Conservation (phyloP, 2,329 filamentous ascomycete species). For the Macrophomina pseudophaseolina region DNA sequence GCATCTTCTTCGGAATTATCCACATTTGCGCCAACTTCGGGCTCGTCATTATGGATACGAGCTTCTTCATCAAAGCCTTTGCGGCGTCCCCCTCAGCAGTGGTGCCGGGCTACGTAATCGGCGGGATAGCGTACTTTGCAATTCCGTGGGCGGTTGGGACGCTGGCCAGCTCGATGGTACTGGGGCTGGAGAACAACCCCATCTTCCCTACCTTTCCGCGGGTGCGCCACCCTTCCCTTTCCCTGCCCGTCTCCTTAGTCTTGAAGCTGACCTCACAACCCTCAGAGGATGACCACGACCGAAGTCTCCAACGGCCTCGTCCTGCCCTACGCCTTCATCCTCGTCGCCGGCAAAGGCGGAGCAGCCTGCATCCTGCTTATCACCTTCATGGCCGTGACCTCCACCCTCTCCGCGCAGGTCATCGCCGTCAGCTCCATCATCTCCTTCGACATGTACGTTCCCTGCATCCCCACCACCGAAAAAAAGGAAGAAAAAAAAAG, state of each 20-base stretch:
- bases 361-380: constrained; percentile 42
- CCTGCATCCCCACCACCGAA: too few relatives aligned
- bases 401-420: constrained; percentile 58
- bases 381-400: constrained; percentile 50
- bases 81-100: constrained; percentile 52
- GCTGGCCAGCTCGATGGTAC: constrained; percentile 54
- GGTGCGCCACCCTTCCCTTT: constrained; percentile 21
- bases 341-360: constrained; percentile 47
- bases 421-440: constrained; percentile 61
- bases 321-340: constrained; percentile 46
- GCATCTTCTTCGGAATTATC: constrained; percentile 57
- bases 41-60: constrained; percentile 60
- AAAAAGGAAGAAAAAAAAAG: too few relatives aligned
- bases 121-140: constrained; percentile 60
- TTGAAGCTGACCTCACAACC: neutral
- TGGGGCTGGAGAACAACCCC: constrained; percentile 54
- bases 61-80: constrained; percentile 61
- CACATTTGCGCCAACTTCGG: constrained; percentile 58
- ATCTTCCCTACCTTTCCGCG: constrained; percentile 60
- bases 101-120: constrained; percentile 58
- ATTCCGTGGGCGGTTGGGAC: constrained; percentile 62
- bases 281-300: constrained; percentile 40
- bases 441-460: constrained; percentile 57
- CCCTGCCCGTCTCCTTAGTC: neutral
- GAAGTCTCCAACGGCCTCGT: constrained; percentile 47